A percentile compares a stretch with the other conserved stretches of the same genome.
Evolutionary conservation across 805 yeast species (phyloP).

Genomic region (Metschnikowia rubicola): DNA sequence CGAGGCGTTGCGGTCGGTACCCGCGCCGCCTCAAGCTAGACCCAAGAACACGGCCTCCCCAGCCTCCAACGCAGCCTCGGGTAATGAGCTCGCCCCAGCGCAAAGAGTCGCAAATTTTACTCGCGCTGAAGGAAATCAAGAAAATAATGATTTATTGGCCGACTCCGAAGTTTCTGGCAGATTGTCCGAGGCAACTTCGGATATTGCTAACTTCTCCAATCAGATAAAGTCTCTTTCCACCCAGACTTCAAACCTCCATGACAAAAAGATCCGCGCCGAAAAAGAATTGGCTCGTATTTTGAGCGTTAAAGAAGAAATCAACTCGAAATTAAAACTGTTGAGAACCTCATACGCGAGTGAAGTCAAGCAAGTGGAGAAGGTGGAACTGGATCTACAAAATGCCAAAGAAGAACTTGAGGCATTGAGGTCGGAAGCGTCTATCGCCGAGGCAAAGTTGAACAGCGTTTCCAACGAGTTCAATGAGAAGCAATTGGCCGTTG

Average conservation of each 20-base stretch:
- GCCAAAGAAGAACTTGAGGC: slow-evolving; percentile 66
- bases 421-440: slow-evolving; percentile 65
- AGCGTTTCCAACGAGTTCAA: slow-evolving; percentile 64
- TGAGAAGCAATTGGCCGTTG: slow-evolving; percentile 56
- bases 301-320: slow-evolving; percentile 66
- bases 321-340: slow-evolving; percentile 62
- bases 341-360: slow-evolving; percentile 75
- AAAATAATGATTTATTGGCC: slow-evolving; percentile 50
- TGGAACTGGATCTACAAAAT: slow-evolving; percentile 57
- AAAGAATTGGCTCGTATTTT: slow-evolving; percentile 70
- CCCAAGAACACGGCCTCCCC: neutral
- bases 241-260: slow-evolving; percentile 69
- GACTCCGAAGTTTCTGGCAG: slow-evolving; percentile 61
- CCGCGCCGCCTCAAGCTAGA: slow-evolving; percentile 37
- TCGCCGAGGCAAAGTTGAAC: slow-evolving; percentile 75
- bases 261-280: slow-evolving; percentile 70
- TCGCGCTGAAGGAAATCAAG: slow-evolving; percentile 4
- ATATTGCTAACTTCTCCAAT: slow-evolving; percentile 80
- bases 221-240: slow-evolving; percentile 75
- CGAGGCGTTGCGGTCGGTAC: slow-evolving; percentile 48
- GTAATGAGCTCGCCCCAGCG: neutral
- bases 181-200: slow-evolving; percentile 75
- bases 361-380: slow-evolving; percentile 67
- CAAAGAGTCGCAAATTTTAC: neutral
- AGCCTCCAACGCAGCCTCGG: neutral